These are phyloP conservation scores for Paramyrothecium roridum DNA, from an alignment of 2,329 filamentous ascomycete species.

Conservation along the genomic window DNA sequence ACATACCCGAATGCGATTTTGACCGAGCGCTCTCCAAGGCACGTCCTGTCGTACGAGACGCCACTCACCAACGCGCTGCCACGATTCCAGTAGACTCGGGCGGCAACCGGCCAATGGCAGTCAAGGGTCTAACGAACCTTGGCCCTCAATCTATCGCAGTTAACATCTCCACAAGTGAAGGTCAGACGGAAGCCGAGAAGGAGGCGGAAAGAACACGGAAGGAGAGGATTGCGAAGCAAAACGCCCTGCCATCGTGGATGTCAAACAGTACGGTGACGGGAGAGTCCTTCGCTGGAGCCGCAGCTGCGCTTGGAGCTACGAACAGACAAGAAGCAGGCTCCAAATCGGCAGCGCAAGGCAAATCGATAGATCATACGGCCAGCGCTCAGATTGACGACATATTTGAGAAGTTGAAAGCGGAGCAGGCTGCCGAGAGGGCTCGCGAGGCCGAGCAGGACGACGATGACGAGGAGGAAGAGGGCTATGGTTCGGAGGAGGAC, in stretches of 20 bases:
- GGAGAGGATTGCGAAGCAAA: slow-evolving; percentile 64
- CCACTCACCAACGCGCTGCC: slow-evolving; percentile 61
- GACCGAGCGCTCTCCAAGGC: slow-evolving; percentile 63
- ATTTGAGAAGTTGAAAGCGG: slow-evolving; percentile 63
- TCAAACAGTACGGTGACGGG: slow-evolving; percentile 66
- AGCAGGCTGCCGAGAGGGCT: slow-evolving; percentile 47
- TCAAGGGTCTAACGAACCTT: slow-evolving; percentile 64
- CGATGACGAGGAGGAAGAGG: slow-evolving; percentile 23
- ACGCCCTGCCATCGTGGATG: slow-evolving; percentile 70
- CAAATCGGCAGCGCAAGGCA: slow-evolving; percentile 39
- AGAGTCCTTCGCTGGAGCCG: slow-evolving; percentile 48
- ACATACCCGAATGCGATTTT: slow-evolving; percentile 72
- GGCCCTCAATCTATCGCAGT: slow-evolving; percentile 68
- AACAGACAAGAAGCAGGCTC: slow-evolving; percentile 39
- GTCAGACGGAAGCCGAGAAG: slow-evolving; percentile 64
- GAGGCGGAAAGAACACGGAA: slow-evolving; percentile 62
- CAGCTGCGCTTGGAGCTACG: slow-evolving; percentile 14
- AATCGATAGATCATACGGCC: slow-evolving; percentile 45
- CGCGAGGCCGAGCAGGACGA: slow-evolving; percentile 23
- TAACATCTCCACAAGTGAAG: slow-evolving; percentile 63
- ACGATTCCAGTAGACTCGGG: slow-evolving; percentile 55
- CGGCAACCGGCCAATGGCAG: slow-evolving; percentile 59
- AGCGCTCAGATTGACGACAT: slow-evolving; percentile 62
- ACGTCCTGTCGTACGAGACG: slow-evolving; percentile 63
- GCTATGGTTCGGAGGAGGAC: slow-evolving; percentile 30